Evolutionary conservation across 2,329 filamentous ascomycete species (phyloP).

Genomic region (Didymosphaeria variabile): DNA sequence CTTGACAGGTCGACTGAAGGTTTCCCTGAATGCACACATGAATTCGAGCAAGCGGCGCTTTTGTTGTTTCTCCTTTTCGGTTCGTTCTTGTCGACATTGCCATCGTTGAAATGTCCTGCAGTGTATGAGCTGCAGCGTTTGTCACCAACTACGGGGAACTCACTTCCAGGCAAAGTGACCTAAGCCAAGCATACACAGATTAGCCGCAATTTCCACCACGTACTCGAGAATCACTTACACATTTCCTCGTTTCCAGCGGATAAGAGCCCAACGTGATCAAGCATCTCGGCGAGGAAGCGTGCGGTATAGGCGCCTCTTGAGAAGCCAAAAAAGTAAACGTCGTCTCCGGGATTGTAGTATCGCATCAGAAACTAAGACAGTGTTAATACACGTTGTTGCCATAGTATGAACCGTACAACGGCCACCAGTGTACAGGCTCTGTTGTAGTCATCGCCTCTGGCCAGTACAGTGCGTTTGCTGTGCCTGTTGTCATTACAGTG

Average conservation of each 20-base stretch:
- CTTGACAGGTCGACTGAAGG: constrained; percentile 78
- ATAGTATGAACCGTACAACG: not conserved
- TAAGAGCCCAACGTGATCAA: constrained; percentile 81
- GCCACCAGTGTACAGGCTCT: no score
- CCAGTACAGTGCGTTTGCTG: no score
- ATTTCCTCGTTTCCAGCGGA: constrained; percentile 51
- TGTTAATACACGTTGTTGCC: not conserved
- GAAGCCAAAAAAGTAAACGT: constrained; percentile 61
- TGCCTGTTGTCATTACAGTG: not conserved
- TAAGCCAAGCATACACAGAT: constrained; percentile 68
- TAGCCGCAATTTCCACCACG: not conserved
- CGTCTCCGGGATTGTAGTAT: constrained; percentile 58
- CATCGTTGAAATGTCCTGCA: constrained; percentile 72
- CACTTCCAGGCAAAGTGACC: constrained; percentile 81
- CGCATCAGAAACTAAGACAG: constrained; percentile 59
- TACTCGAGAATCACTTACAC: not conserved
- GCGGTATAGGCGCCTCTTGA: constrained; percentile 62
- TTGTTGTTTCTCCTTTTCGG: constrained; percentile 57
- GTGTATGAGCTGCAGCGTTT: not conserved
- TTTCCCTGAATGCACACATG: constrained; percentile 82
- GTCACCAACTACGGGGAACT: constrained; percentile 6
- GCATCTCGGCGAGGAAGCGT: constrained; percentile 75
- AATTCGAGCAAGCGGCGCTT: constrained; percentile 74
- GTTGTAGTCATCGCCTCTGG: no score
- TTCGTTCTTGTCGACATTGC: constrained; percentile 65